A percentile compares a stretch with the other conserved stretches of the same genome.
phyloP scores from a whole-genome alignment of 2,329 filamentous ascomycete species.

The Plenodomus biglobosus region DNA sequence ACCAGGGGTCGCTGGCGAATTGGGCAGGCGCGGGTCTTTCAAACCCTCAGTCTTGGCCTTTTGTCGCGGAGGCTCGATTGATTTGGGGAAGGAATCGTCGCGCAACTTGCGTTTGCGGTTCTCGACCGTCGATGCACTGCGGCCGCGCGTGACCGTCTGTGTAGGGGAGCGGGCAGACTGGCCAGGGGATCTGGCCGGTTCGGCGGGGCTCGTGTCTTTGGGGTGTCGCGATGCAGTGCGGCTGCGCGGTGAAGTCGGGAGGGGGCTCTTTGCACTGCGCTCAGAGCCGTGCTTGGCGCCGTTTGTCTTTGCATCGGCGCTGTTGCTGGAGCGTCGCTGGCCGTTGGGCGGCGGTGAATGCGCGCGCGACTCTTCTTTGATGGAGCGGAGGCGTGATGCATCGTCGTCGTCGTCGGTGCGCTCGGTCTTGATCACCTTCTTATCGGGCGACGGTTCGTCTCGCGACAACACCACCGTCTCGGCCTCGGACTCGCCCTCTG shows the following conservation, averaged over 20 bases:
- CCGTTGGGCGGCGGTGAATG: constrained; percentile 32
- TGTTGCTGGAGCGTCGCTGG: constrained; percentile 27
- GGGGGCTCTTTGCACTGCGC: constrained; percentile 35
- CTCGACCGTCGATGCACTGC: constrained; percentile 43
- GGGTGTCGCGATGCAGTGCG: constrained; percentile 37
- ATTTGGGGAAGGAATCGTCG: constrained; percentile 39
- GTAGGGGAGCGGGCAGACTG: constrained; percentile 31
- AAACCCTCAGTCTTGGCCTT: constrained; percentile 42
- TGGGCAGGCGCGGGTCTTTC: constrained; percentile 36
- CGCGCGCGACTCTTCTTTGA: constrained; percentile 32
- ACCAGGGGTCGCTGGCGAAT: constrained; percentile 39
- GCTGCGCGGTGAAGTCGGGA: constrained; percentile 42
- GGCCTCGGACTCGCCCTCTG: constrained; percentile 51
- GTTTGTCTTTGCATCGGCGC: constrained; percentile 27
- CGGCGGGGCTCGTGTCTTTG: constrained; percentile 39
- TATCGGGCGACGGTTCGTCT: constrained; percentile 45
- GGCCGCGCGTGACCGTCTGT: constrained; percentile 33
- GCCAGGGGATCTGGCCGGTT: constrained; percentile 31
- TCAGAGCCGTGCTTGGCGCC: constrained; percentile 34
- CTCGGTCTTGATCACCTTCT: constrained; percentile 46
- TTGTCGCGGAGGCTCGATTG: constrained; percentile 45
- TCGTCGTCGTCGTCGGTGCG: constrained; percentile 40
- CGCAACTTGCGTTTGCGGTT: constrained; percentile 46
- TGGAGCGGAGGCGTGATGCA: constrained; percentile 23
- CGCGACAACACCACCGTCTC: constrained; percentile 52